Percentiles rank a stretch among this genome's conserved stretches.
Evolutionary conservation across 2,329 filamentous ascomycete genomes (phyloP).

Genomic region (Tolypocladium sp.): DNA sequence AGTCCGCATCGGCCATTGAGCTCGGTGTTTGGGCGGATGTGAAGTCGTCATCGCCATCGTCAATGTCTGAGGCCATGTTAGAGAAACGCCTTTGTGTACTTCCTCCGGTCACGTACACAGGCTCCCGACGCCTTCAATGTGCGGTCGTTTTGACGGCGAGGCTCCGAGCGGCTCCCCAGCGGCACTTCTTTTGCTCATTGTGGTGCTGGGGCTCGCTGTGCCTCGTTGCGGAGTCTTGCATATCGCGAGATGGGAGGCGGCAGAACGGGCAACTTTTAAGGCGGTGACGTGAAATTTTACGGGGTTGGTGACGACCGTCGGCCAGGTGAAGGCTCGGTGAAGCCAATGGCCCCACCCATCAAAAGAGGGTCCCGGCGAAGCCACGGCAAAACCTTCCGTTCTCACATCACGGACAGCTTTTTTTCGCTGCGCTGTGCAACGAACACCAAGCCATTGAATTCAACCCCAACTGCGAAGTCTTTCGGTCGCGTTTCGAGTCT

Average conservation of each 20-base stretch:
- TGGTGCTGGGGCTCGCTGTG: neutral
- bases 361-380: slow-evolving; percentile 13
- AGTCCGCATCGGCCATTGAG: slow-evolving; percentile 21
- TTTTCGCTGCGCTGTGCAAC: neutral
- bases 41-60: slow-evolving; percentile 24
- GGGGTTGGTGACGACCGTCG: slow-evolving; percentile 17
- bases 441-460: neutral
- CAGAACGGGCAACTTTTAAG: slow-evolving; percentile 21
- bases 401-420: slow-evolving; percentile 7
- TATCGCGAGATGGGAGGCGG: slow-evolving; percentile 6
- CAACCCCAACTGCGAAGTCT: neutral
- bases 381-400: slow-evolving; percentile 17
- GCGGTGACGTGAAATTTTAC: slow-evolving; percentile 21
- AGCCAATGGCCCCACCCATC: neutral
- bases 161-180: slow-evolving; percentile 11
- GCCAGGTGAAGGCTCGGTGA: slow-evolving; percentile 2
- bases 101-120: slow-evolving; percentile 11
- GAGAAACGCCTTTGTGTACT: neutral
- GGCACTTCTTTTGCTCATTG: slow-evolving; percentile 24
- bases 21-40: slow-evolving; percentile 21
- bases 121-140: slow-evolving; percentile 9
- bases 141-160: slow-evolving; percentile 17
- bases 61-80: slow-evolving; percentile 11
- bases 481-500: neutral
- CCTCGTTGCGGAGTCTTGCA: neutral